phyloP scores from a whole-genome alignment of 169 alveolate species.

The Theileria orientalis region DNA sequence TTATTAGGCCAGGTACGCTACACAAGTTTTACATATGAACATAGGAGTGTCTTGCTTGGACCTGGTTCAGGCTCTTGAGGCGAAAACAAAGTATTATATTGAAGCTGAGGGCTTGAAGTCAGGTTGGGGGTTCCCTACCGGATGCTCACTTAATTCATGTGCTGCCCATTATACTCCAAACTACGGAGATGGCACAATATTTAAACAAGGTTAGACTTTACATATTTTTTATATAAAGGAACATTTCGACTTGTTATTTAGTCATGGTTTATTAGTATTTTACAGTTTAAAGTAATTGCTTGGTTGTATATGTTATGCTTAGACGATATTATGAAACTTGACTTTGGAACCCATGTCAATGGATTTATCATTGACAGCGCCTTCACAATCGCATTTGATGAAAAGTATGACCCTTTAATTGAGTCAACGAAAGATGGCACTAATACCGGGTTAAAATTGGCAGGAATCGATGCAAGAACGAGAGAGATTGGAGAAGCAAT shows the following conservation, averaged over 20 bases:
- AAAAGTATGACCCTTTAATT: slow-evolving; percentile 78
- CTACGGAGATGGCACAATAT: slow-evolving; percentile 84
- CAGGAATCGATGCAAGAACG: slow-evolving; percentile 98
- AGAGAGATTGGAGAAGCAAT: slow-evolving; percentile 97
- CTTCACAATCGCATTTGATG: slow-evolving; percentile 95
- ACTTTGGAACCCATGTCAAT: slow-evolving; percentile 99
- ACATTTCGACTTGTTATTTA: background rate
- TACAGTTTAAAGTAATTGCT: background rate
- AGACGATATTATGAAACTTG: slow-evolving; percentile 94
- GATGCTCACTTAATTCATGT: slow-evolving; percentile 93
- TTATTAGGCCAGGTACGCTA: slow-evolving; percentile 85
- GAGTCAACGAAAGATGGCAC: slow-evolving; percentile 99
- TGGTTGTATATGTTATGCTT: background rate
- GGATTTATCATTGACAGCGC: slow-evolving; percentile 99
- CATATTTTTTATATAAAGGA: background rate
- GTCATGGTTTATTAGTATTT: background rate
- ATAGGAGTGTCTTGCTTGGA: slow-evolving; percentile 92
- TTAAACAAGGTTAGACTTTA: slow-evolving; percentile 55
- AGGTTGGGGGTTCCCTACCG: slow-evolving; percentile 99
- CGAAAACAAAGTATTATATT: slow-evolving; percentile 91
- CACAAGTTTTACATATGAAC: background rate
- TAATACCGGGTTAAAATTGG: slow-evolving; percentile 94
- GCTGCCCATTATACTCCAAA: slow-evolving; percentile 99
- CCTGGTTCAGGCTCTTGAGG: slow-evolving; percentile 93
- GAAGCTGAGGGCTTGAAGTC: slow-evolving; percentile 93